These are phyloP conservation scores for Heracleum sosnowskyi DNA, from an alignment of 129 eudicot species.

Conservation along the genomic window DNA sequence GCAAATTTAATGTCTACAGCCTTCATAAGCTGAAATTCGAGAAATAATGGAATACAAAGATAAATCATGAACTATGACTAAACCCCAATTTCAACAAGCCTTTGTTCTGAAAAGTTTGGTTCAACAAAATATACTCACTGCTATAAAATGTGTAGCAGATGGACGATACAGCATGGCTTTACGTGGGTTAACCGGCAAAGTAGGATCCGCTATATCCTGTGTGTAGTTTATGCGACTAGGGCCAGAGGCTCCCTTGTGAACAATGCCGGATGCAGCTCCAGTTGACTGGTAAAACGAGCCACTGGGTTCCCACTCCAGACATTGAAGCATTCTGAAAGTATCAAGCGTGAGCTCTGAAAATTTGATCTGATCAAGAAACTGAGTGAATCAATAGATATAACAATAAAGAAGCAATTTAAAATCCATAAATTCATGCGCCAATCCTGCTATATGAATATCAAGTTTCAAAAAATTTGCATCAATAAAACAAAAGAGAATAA, in stretches of 20 bases:
- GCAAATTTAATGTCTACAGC: neutral
- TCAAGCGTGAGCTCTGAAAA: conserved; percentile 89
- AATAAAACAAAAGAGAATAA: neutral
- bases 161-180: conserved; percentile 93
- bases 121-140: conserved; percentile 46
- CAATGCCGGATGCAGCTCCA: conserved; percentile 26
- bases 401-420: conserved; percentile 1
- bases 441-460: conserved; percentile 9
- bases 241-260: conserved; percentile 54
- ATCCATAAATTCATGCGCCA: neutral
- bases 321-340: conserved; percentile 85
- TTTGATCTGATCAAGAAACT: conserved; percentile 48
- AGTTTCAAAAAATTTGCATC: neutral
- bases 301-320: conserved; percentile 97
- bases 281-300: conserved; percentile 74
- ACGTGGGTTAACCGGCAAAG: conserved; percentile 91
- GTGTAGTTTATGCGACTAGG: conserved; percentile 37
- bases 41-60: neutral
- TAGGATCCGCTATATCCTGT: conserved; percentile 82
- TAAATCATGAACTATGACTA: neutral
- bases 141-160: conserved; percentile 80
- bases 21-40: neutral
- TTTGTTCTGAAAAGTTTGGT: neutral
- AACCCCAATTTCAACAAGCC: neutral
- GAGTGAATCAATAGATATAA: neutral